phyloP scores from a whole-genome alignment of 2,329 filamentous ascomycete species.

The Cercospora zeae-maydis region DNA sequence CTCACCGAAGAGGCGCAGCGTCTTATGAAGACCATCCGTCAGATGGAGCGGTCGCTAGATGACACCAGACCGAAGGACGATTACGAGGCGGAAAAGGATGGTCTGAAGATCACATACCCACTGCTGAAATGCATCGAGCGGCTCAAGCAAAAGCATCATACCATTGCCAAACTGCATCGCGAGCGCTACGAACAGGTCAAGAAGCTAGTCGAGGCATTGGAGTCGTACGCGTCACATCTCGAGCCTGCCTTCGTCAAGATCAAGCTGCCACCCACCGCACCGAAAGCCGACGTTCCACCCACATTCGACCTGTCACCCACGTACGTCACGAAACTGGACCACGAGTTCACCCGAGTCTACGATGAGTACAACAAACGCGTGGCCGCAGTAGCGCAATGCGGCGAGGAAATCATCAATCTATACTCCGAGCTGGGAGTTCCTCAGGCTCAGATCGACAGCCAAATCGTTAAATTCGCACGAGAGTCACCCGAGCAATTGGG shows the following conservation, averaged over 20 bases:
- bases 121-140: slow-evolving; percentile 72
- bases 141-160: slow-evolving; percentile 80
- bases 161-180: slow-evolving; percentile 76
- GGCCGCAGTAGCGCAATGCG: slow-evolving; percentile 66
- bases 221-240: slow-evolving; percentile 94
- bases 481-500: slow-evolving; percentile 92
- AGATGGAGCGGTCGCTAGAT: slow-evolving; percentile 89
- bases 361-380: slow-evolving; percentile 91
- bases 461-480: slow-evolving; percentile 84
- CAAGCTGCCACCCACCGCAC: slow-evolving; percentile 74
- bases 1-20: slow-evolving; percentile 85
- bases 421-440: slow-evolving; percentile 96
- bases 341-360: slow-evolving; percentile 90
- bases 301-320: slow-evolving; percentile 88
- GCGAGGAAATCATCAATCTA: slow-evolving; percentile 83
- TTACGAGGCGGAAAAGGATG: slow-evolving; percentile 62
- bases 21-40: slow-evolving; percentile 79
- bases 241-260: slow-evolving; percentile 85
- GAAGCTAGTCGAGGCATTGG: slow-evolving; percentile 88
- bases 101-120: slow-evolving; percentile 76
- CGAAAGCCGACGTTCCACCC: slow-evolving; percentile 71
- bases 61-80: slow-evolving; percentile 65
- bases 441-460: slow-evolving; percentile 82
- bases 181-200: slow-evolving; percentile 95
- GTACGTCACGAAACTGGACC: slow-evolving; percentile 82